phyloP scores from a whole-genome alignment of 495 filamentous ascomycete genomes.

The Podospora pseudocomata region DNA sequence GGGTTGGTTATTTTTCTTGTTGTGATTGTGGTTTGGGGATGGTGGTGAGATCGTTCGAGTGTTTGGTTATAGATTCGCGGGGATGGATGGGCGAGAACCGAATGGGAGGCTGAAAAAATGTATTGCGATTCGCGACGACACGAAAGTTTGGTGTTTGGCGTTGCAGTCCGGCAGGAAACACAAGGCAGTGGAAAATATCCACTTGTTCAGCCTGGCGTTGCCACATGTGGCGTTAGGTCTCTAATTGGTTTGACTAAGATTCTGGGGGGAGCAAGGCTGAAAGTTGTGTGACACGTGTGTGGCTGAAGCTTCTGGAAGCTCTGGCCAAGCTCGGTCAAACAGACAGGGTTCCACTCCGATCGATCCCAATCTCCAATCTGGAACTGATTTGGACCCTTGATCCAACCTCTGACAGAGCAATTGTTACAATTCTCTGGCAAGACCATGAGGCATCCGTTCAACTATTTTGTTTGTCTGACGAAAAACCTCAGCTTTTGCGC shows the following conservation, averaged over 20 bases:
- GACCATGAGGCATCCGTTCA: not conserved
- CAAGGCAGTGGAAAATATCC: not conserved
- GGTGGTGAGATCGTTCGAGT: not conserved
- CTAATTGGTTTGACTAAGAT: not conserved
- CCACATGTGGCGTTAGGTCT: not conserved
- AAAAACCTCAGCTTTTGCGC: not conserved
- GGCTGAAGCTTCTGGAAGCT: constrained; percentile 25
- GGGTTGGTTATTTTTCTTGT: not conserved
- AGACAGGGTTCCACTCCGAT: not conserved
- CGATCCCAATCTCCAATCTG: not conserved
- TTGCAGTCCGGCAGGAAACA: not conserved
- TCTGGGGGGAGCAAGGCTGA: constrained; percentile 13
- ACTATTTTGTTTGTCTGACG: not conserved
- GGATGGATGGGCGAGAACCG: constrained; percentile 3
- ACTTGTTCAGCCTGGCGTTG: constrained; percentile 4
- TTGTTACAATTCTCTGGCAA: not conserved
- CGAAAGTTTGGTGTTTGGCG: constrained; percentile 9
- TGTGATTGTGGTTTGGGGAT: not conserved
- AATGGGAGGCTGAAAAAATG: not conserved
- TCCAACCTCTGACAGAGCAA: not conserved
- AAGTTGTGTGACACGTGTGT: constrained; percentile 16
- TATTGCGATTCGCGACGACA: not conserved
- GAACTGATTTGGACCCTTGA: not conserved
- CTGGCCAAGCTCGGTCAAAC: not conserved
- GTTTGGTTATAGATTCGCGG: not conserved